Conservation (phyloP, 306 rosid genomes). For the Hippophae tibetana region DNA sequence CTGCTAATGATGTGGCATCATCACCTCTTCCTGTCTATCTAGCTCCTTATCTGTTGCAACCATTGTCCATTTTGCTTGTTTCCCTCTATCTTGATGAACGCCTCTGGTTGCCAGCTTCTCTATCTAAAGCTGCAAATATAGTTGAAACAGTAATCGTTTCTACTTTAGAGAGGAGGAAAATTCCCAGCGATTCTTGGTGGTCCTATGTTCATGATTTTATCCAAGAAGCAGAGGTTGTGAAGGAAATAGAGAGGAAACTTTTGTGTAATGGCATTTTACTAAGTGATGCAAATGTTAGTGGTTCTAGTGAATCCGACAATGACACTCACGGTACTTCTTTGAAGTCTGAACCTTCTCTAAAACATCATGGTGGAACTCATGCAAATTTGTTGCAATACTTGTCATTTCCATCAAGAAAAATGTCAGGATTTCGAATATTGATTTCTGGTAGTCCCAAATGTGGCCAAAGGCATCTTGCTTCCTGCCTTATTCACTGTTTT, state of each 20-base stretch:
- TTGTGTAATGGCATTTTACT: slow-evolving; percentile 50
- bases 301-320: slow-evolving; percentile 29
- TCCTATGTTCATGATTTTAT: slow-evolving; percentile 54
- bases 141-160: slow-evolving; percentile 57
- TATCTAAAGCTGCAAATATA: slow-evolving; percentile 49
- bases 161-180: slow-evolving; percentile 48
- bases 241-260: slow-evolving; percentile 53
- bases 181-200: slow-evolving; percentile 73
- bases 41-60: slow-evolving; percentile 62
- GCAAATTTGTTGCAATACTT: slow-evolving; percentile 24
- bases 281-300: slow-evolving; percentile 26
- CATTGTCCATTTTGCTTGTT: slow-evolving; percentile 66
- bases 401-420: slow-evolving; percentile 33
- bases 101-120: slow-evolving; percentile 55
- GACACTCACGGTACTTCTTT: slow-evolving; percentile 14
- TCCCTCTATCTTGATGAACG: slow-evolving; percentile 76
- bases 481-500: slow-evolving; percentile 85
- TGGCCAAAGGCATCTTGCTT: slow-evolving; percentile 92
- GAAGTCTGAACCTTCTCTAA: slow-evolving; percentile 24
- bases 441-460: slow-evolving; percentile 67
- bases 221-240: slow-evolving; percentile 49
- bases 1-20: slow-evolving; percentile 74
- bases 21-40: slow-evolving; percentile 82
- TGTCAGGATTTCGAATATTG: slow-evolving; percentile 63
- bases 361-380: slow-evolving; percentile 28